Conservation (phyloP, 2,329 filamentous ascomycete genomes). For the Penicillium rolfsii region DNA sequence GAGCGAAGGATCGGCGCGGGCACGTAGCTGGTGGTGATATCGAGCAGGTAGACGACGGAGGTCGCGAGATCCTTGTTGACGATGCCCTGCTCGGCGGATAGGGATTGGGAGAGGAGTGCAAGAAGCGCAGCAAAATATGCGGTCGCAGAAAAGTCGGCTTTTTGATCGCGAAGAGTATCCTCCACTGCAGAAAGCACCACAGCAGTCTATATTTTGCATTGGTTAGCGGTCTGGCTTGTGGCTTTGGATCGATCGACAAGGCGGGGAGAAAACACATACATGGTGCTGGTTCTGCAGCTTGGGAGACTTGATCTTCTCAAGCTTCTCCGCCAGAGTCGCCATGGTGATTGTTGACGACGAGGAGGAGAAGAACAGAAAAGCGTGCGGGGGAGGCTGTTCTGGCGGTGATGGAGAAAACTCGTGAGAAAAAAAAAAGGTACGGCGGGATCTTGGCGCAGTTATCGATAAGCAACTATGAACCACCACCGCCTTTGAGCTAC, state of each 20-base stretch:
- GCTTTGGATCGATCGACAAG: not conserved
- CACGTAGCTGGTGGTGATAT: conserved; percentile 82
- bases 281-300: conserved; percentile 95
- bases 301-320: conserved; percentile 95
- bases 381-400: conserved; percentile 29
- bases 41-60: conserved; percentile 92
- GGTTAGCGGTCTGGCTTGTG: conserved; percentile 14
- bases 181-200: conserved; percentile 90
- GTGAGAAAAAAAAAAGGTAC: conserved; percentile 40
- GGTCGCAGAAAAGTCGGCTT: conserved; percentile 79
- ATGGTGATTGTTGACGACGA: conserved; percentile 44
- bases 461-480: conserved; percentile 30
- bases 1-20: conserved; percentile 85
- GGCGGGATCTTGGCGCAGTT: conserved; percentile 34
- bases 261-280: conserved; percentile 55
- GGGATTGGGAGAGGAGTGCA: conserved; percentile 78
- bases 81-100: conserved; percentile 63
- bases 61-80: conserved; percentile 81
- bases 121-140: conserved; percentile 96
- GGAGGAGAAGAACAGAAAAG: conserved; percentile 27
- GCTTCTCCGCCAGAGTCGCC: conserved; percentile 79
- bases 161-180: conserved; percentile 86
- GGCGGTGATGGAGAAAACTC: conserved; percentile 33
- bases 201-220: conserved; percentile 46
- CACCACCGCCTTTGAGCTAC: not conserved